A percentile compares a stretch with the other conserved stretches of the same genome.
Evolutionary conservation across 192 early-diverging fungal species (phyloP).

Genomic region (Rhizoclosmatium sp.): DNA sequence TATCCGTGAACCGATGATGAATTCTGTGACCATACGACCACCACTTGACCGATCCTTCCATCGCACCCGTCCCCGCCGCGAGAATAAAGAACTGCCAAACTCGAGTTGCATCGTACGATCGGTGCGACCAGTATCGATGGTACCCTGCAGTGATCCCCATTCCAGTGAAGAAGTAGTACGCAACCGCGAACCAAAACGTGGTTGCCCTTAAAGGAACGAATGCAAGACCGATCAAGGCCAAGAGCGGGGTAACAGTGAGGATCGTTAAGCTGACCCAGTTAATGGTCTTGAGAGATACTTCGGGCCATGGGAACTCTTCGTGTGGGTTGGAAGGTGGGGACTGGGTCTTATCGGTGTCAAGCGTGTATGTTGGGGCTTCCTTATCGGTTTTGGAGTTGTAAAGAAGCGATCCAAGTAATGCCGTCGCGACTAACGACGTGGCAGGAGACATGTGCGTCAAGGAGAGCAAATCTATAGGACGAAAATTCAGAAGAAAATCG

Average conservation of each 20-base stretch:
- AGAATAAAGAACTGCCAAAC: slow-evolving; percentile 47
- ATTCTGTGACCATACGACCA: slow-evolving; percentile 59
- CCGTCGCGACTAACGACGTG: too few species aligned
- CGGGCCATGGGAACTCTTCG: too few species aligned
- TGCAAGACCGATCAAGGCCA: slow-evolving; percentile 80
- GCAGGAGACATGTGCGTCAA: too few species aligned
- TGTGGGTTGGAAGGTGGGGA: too few species aligned
- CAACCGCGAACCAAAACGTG: slow-evolving; percentile 63
- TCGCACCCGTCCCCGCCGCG: slow-evolving; percentile 48
- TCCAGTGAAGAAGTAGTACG: slow-evolving; percentile 80
- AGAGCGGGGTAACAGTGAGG: slow-evolving; percentile 67
- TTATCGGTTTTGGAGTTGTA: too few species aligned
- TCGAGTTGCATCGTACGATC: slow-evolving; percentile 54
- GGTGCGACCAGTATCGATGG: slow-evolving; percentile 63
- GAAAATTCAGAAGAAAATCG: too few species aligned
- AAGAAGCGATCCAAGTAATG: too few species aligned
- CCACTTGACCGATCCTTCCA: slow-evolving; percentile 62
- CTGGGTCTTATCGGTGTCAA: too few species aligned
- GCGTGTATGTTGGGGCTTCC: too few species aligned
- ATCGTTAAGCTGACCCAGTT: slow-evolving; percentile 46
- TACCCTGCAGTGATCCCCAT: slow-evolving; percentile 77
- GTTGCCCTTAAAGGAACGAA: slow-evolving; percentile 72
- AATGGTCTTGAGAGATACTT: slow-evolving; percentile 21
- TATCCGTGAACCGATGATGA: slow-evolving; percentile 65
- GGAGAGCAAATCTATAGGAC: too few species aligned